phyloP scores from a whole-genome alignment of 2,329 filamentous ascomycete species.

The Macrophomina pseudophaseolina region DNA sequence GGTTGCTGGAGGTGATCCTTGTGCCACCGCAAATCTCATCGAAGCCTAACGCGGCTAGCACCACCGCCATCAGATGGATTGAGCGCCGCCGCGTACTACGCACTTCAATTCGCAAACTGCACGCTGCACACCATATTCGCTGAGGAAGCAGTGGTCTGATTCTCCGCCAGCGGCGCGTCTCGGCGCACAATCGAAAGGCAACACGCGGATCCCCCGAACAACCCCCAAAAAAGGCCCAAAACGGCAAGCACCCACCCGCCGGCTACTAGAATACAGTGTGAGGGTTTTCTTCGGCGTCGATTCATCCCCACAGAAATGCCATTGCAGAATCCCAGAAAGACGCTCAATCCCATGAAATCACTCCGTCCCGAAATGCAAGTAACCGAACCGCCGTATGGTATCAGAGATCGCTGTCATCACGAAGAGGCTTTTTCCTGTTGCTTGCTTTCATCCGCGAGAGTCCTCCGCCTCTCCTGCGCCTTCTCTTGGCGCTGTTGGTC shows the following conservation, averaged over 20 bases:
- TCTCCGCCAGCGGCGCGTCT: slow-evolving; percentile 10
- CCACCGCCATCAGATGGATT: not conserved
- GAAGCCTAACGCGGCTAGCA: slow-evolving; percentile 4
- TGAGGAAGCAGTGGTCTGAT: slow-evolving; percentile 13
- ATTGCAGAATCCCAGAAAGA: slow-evolving; percentile 25
- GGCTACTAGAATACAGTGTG: slow-evolving; percentile 27
- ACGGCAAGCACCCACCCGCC: slow-evolving; percentile 20
- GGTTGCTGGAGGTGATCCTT: slow-evolving; percentile 6
- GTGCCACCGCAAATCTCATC: slow-evolving; percentile 12
- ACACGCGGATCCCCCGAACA: slow-evolving; percentile 5
- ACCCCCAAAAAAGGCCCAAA: slow-evolving; percentile 18
- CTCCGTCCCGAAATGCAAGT: slow-evolving; percentile 29
- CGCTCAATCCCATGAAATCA: slow-evolving; percentile 27
- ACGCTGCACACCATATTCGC: slow-evolving; percentile 6
- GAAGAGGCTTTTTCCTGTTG: slow-evolving; percentile 36
- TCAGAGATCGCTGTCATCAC: slow-evolving; percentile 28
- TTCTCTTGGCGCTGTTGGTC: slow-evolving; percentile 93
- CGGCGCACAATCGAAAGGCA: slow-evolving; percentile 7
- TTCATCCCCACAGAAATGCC: slow-evolving; percentile 25
- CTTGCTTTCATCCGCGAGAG: slow-evolving; percentile 31
- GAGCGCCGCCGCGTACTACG: not conserved
- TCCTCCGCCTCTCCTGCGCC: slow-evolving; percentile 54
- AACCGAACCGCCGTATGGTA: slow-evolving; percentile 27
- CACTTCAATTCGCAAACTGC: not conserved
- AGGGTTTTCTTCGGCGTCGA: slow-evolving; percentile 14